Evolutionary conservation across 2,329 filamentous ascomycete species (phyloP).

Genomic region (Sodiomyces alkalinus): DNA sequence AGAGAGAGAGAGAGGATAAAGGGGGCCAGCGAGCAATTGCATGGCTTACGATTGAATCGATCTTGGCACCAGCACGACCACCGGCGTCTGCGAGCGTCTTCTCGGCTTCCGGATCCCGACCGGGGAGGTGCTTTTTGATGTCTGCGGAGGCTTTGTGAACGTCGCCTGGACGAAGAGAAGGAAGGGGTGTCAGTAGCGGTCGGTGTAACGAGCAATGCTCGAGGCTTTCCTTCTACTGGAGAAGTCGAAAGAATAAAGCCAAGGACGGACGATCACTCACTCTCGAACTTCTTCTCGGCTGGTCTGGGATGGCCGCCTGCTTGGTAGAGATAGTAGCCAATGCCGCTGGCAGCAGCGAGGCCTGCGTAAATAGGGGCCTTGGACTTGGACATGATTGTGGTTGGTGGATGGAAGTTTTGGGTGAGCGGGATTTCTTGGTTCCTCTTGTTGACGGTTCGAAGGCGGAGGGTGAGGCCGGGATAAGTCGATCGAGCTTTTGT

Average conservation of each 20-base stretch:
- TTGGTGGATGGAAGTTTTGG: not conserved
- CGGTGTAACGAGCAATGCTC: too few species aligned
- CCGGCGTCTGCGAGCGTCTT: constrained; percentile 39
- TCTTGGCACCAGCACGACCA: constrained; percentile 40
- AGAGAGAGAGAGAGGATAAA: too few species aligned
- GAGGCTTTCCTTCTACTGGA: too few species aligned
- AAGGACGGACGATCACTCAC: too few species aligned
- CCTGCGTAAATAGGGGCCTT: constrained; percentile 37
- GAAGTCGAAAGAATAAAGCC: too few species aligned
- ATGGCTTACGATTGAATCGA: constrained; percentile 58
- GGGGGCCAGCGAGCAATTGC: too few species aligned
- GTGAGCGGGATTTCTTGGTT: not conserved
- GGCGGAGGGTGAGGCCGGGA: too few species aligned
- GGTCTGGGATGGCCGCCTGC: constrained; percentile 68
- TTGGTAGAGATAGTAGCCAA: constrained; percentile 83
- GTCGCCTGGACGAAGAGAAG: constrained; percentile 45
- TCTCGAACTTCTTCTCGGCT: constrained; percentile 76
- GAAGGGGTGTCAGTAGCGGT: not conserved
- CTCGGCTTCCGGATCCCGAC: constrained; percentile 45
- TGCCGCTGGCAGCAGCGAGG: constrained; percentile 47
- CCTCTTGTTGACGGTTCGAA: too few species aligned
- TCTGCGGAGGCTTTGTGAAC: constrained; percentile 52
- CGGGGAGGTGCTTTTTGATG: constrained; percentile 50
- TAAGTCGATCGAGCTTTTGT: too few species aligned
- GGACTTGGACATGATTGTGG: constrained; percentile 28